These are phyloP conservation scores for Punica granatum DNA, from an alignment of 345 rosid genomes.

Conservation along the genomic window DNA sequence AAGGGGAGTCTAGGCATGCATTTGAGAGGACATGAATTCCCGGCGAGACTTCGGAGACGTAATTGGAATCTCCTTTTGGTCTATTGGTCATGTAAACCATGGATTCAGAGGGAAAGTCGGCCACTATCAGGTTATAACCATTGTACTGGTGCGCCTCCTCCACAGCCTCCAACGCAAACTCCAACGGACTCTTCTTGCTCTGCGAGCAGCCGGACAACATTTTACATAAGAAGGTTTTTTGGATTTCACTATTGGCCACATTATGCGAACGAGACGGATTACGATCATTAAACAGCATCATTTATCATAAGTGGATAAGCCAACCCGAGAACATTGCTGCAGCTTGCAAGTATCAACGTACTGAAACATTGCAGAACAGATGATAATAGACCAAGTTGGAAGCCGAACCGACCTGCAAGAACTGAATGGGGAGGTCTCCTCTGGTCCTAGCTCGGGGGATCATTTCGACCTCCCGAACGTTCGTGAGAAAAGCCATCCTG, in stretches of 20 bases:
- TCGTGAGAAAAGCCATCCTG: conserved; percentile 63
- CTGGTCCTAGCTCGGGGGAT: conserved; percentile 39
- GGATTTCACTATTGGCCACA: too few relatives aligned
- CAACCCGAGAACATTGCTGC: too few relatives aligned
- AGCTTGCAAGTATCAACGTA: too few relatives aligned
- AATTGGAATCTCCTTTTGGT: conserved; percentile 20
- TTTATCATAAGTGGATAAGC: too few relatives aligned
- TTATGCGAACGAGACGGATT: too few relatives aligned
- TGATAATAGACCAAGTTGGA: not conserved
- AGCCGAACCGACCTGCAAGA: conserved; percentile 36
- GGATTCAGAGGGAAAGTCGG: conserved; percentile 40
- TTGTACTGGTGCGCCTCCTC: conserved; percentile 40
- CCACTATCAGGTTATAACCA: conserved; percentile 66
- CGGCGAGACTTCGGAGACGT: conserved; percentile 47
- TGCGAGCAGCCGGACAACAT: conserved; percentile 10
- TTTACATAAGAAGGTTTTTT: not conserved
- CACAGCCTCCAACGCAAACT: conserved; percentile 50
- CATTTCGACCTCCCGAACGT: conserved; percentile 39
- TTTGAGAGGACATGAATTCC: conserved; percentile 73
- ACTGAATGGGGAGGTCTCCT: conserved; percentile 67
- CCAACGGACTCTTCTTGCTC: conserved; percentile 51
- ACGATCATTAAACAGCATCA: too few relatives aligned
- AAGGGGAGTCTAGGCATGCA: conserved; percentile 71
- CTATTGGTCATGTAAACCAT: conserved; percentile 76
- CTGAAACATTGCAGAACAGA: not conserved